Base-by-base conservation (phyloP, 257 asterid genomes). In the Scutellaria baicalensis region DNA sequence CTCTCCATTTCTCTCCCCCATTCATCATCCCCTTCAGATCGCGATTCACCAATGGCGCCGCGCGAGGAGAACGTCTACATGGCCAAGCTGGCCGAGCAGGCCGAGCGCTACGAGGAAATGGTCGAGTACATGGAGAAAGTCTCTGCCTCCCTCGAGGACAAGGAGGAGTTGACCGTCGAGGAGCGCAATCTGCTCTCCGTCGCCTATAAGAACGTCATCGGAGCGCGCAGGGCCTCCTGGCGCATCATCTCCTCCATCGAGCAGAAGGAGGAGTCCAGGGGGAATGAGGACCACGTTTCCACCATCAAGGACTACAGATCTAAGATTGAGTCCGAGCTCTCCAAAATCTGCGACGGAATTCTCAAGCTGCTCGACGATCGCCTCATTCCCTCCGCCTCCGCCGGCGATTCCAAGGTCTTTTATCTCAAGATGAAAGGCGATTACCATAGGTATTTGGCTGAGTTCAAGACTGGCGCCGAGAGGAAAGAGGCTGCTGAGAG, bases 401-500 rank as follows among this genome's bases (percentile, higher is more conserved):
- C 75, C n/a, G 80, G 78, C 2, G 84, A 79, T 75, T 79, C 83
- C 1, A 79, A 79, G 50, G 80, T 79, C 12, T 79, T 79, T 42
- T 79, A 79, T 38, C 75, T 79, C 2, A 79, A 79, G 72, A 79
- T 79, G 84, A 79, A 79, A 75, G 84, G 84, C 8, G 84, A 79
- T 67, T 79, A 79, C 51, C 65, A 75, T 43, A 72, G 84, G 66
- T 79, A 79, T 58, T 69, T 79, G 76, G 80, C 83, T 0, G 83
- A 79, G 75, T 79, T 79, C 23, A 79, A 79, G 52, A 74, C 83
- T 66, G 80, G 75, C 11, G 64, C 75, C 18, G 83, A 79, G 23
- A 74, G 83, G 54, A 79, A 79, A 70, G 83, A 79, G 72, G 83
- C 83, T 65, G 83, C 83, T n/a, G 83, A 79, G 83, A 70, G 78